These are phyloP conservation scores for Climacium dendroides DNA, from an alignment of 225 moss, liverwort and hornwort species.

Conservation along the genomic window DNA sequence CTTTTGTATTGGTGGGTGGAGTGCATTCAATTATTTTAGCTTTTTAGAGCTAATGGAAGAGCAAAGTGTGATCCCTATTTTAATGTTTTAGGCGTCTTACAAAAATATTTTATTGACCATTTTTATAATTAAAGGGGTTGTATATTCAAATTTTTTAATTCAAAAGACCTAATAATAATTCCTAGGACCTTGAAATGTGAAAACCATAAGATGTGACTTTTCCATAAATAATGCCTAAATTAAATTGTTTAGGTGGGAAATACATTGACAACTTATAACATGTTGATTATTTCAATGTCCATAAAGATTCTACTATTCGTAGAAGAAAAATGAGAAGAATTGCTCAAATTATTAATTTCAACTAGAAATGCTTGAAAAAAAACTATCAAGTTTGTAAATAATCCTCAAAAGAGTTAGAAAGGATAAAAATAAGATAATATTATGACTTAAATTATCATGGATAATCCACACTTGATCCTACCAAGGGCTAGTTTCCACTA, in stretches of 20 bases:
- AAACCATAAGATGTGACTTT: not conserved
- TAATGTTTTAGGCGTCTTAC: not conserved
- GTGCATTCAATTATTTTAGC: rapidly evolving
- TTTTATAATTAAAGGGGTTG: rapidly evolving
- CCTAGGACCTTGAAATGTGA: not conserved
- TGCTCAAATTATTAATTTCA: too few relatives aligned
- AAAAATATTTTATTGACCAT: not conserved
- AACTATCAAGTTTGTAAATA: not conserved
- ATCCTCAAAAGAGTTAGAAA: too few relatives aligned
- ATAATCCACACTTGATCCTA: not conserved
- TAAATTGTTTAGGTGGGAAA: rapidly evolving
- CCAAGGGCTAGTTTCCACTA: not conserved
- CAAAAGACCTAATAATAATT: not conserved
- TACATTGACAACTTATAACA: not conserved
- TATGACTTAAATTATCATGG: not conserved
- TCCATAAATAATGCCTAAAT: rapidly evolving
- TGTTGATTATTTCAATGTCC: not conserved
- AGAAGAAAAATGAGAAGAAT: not conserved
- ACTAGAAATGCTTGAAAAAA: not conserved
- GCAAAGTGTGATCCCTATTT: not conserved
- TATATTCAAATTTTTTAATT: not conserved
- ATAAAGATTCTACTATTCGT: not conserved
- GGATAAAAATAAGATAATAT: not conserved
- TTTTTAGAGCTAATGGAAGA: not conserved
- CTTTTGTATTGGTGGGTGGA: rapidly evolving